phyloP scores from a whole-genome alignment of 2,329 filamentous ascomycete genomes.

The Scedosporium boydii region DNA sequence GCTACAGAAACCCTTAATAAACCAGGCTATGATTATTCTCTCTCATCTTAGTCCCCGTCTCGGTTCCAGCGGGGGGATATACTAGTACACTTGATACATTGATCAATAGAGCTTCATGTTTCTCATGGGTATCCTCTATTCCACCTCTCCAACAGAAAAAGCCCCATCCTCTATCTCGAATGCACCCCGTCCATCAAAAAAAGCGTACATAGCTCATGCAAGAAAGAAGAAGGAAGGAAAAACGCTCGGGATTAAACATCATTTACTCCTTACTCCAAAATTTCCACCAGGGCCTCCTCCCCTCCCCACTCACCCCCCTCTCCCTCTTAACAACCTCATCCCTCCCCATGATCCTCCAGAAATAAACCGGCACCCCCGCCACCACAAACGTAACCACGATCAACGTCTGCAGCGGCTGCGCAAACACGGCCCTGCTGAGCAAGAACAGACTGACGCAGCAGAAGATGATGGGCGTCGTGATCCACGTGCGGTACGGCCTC shows the following conservation, averaged over 20 bases:
- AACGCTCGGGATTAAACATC: not conserved
- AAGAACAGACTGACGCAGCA: constrained; percentile 95
- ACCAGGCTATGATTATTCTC: no score
- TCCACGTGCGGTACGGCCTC: constrained; percentile 91
- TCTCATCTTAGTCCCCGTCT: no score
- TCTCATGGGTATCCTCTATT: not conserved
- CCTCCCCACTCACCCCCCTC: constrained; percentile 19
- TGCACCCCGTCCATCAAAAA: not conserved
- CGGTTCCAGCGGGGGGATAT: no score
- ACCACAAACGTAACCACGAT: constrained; percentile 79
- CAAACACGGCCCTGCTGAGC: constrained; percentile 79
- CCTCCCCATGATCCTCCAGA: constrained; percentile 67
- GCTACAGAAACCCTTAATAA: no score
- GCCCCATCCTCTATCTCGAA: not conserved
- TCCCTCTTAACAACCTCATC: constrained; percentile 40
- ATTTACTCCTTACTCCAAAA: constrained; percentile 39
- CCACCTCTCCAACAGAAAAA: not conserved
- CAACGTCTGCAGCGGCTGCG: constrained; percentile 81
- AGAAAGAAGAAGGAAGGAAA: not conserved
- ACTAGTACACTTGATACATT: no score
- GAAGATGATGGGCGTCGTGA: constrained; percentile 93
- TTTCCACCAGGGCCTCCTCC: constrained; percentile 39
- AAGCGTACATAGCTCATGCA: not conserved
- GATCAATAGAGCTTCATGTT: no score
- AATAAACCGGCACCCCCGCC: constrained; percentile 79